Base-by-base conservation (phyloP, 148 eudicot species). In the Salicornia ramosissima region DNA sequence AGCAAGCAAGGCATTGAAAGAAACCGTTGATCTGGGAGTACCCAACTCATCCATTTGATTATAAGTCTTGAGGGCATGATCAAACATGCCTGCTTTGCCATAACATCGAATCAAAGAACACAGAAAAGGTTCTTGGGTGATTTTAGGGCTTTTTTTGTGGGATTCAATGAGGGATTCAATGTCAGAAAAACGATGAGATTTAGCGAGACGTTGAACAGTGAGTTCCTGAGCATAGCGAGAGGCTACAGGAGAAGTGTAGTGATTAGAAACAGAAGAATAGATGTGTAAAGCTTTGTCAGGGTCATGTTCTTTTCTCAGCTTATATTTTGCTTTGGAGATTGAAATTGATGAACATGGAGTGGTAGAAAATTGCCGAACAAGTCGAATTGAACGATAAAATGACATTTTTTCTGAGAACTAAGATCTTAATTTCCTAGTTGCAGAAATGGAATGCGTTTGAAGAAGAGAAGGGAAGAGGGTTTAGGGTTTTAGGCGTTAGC, bases 251-350 rank as follows among this genome's bases (percentile, higher is more conserved):
- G 86, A 77, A 25, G 71, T 36, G 77, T 75, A 80, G 65, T 74
- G 81, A 46, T 65, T 36, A 55, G 90, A 78, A 57, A 87, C 78
- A 40, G 89, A 80, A 72, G 88, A 73, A 82, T 87, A 91, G 56
- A 91, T 80, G 55, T 87, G 58, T n/a, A 91, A 65, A 31, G 89
- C 92, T 73, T 87, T 85, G 75, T 91, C 97, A 2, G 97, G 92
- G 72, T 89, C 90, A 78, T 75, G 64, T 46, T 78, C 86, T 30
- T 71, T 67, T 70, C 83, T 71, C 33, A 91, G 92, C 50, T 75
- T 80, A 4, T 58, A 71, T 72, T 86, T 89, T n/a, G 90, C 89
- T 68, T 68, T 78, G 42, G 95, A 87, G 55, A 87, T 77, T 60
- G 91, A 59, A 39, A 86, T 74, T n/a, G 85, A 10, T 1, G 81